Percentiles rank a stretch among this genome's conserved stretches.
Evolutionary conservation across 2,329 filamentous ascomycete species (phyloP).

Genomic region (Pestalotiopsis sp.): DNA sequence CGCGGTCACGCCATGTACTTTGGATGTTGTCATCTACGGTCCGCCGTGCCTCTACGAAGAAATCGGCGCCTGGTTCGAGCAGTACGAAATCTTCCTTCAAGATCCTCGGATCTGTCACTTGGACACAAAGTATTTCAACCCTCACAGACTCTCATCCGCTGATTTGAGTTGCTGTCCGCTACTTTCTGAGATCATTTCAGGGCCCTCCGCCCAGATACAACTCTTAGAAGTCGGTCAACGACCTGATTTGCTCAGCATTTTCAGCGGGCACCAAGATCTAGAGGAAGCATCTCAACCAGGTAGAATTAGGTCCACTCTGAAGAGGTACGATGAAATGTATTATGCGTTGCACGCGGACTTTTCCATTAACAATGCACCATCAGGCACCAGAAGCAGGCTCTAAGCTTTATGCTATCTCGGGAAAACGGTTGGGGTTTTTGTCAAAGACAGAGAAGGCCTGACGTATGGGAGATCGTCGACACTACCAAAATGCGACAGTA

Average conservation of each 20-base stretch:
- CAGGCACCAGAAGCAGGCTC: slow-evolving; percentile 32
- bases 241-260: slow-evolving; percentile 13
- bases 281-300: slow-evolving; percentile 17
- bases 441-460: slow-evolving; percentile 4
- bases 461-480: slow-evolving; percentile 20
- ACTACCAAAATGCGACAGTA: slow-evolving; percentile 11
- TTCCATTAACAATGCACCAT: slow-evolving; percentile 13
- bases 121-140: slow-evolving; percentile 12
- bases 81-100: slow-evolving; percentile 12
- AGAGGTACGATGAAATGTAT: background rate
- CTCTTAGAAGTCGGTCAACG: slow-evolving; percentile 2
- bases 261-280: slow-evolving; percentile 12
- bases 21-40: background rate
- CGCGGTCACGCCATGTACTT: background rate
- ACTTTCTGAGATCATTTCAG: background rate
- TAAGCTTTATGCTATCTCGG: slow-evolving; percentile 28
- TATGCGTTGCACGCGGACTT: background rate
- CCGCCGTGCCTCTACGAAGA: background rate
- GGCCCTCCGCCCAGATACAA: background rate
- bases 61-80: slow-evolving; percentile 4
- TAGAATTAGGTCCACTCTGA: slow-evolving; percentile 6
- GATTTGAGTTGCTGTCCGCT: background rate
- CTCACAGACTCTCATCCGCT: slow-evolving; percentile 9
- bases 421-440: slow-evolving; percentile 24
- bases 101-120: slow-evolving; percentile 4